Conservation (phyloP, 176 grass and related monocot species). For the Eremochloa ophiuroides region DNA sequence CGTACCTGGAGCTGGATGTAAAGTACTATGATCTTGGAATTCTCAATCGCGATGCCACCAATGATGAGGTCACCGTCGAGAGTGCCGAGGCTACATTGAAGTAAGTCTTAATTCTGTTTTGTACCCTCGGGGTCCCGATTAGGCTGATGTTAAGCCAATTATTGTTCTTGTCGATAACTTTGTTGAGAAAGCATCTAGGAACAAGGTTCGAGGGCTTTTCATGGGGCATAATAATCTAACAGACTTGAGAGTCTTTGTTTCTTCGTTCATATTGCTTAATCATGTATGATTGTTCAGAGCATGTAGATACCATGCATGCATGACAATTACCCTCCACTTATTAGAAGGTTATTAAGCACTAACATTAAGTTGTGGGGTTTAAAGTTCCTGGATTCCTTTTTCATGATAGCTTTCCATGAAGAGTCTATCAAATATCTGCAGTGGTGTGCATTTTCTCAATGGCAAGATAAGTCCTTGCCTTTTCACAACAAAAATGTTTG, state of each 20-base stretch:
- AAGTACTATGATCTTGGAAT: constrained; percentile 96
- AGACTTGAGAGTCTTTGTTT: neutral
- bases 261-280: neutral
- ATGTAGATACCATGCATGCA: neutral
- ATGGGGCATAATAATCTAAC: neutral
- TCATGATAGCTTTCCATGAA: neutral
- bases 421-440: neutral
- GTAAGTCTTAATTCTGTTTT: constrained; percentile 40
- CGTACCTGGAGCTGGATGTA: constrained; percentile 82
- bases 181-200: neutral
- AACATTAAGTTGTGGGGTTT: neutral
- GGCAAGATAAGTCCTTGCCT: neutral
- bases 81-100: constrained; percentile 84
- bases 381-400: constrained; percentile 9
- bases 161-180: neutral
- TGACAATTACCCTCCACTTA: neutral
- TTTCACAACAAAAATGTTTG: neutral
- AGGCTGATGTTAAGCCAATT: neutral
- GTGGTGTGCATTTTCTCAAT: neutral
- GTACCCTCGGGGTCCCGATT: neutral
- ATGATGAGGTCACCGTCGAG: constrained; percentile 84
- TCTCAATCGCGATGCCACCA: constrained; percentile 77
- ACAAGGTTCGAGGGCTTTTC: neutral
- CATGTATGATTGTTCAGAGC: neutral
- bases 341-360: neutral